Percentiles rank a stretch among this genome's conserved stretches.
Conservation (phyloP, 2,329 filamentous ascomycete species). For the Calycina herbarum region DNA sequence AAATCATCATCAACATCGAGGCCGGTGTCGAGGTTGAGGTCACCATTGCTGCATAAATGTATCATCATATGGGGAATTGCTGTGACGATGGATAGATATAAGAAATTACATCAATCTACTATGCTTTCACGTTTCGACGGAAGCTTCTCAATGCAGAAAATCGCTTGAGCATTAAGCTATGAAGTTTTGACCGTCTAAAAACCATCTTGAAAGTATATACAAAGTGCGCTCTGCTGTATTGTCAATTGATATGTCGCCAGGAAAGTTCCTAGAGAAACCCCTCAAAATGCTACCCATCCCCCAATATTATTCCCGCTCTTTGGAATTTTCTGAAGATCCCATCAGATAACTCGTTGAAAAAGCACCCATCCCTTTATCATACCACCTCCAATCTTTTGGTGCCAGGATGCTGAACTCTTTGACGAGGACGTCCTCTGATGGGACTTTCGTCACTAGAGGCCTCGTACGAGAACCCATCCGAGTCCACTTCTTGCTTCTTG, state of each 20-base stretch:
- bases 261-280: neutral
- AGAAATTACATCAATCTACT: slow-evolving; percentile 1
- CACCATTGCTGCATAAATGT: slow-evolving; percentile 76
- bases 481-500: neutral
- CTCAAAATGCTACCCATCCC: neutral
- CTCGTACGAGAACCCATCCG: neutral
- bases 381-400: neutral
- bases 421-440: neutral
- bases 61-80: neutral
- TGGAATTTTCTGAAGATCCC: neutral
- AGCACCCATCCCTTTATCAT: neutral
- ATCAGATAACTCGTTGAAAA: neutral
- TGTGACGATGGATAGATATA: neutral
- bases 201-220: slow-evolving; percentile 4
- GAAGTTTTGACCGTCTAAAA: neutral
- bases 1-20: slow-evolving; percentile 96
- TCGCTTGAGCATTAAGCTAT: slow-evolving; percentile 6
- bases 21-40: slow-evolving; percentile 92
- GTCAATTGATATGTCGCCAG: slow-evolving; percentile 1
- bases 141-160: slow-evolving; percentile 1
- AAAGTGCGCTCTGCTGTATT: neutral
- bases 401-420: neutral
- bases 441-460: neutral
- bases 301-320: neutral
- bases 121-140: neutral